Conservation (phyloP, 306 rosid species). For the Dryas drummondii region DNA sequence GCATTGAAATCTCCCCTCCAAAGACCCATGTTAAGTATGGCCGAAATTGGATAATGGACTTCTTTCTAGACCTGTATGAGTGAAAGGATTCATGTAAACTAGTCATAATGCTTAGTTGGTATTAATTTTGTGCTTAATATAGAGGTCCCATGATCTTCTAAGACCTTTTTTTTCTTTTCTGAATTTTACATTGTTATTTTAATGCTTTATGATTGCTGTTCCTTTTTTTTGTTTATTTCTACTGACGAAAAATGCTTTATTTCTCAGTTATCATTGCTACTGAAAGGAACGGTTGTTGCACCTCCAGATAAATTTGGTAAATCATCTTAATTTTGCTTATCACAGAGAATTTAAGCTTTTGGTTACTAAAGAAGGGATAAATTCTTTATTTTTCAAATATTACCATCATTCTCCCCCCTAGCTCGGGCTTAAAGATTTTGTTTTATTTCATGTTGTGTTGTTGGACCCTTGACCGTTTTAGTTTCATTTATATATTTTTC, state of each 20-base stretch:
- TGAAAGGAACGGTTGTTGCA: slow-evolving; percentile 95
- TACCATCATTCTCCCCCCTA: neutral
- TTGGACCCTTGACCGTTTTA: slow-evolving; percentile 6
- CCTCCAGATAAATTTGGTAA: slow-evolving; percentile 98
- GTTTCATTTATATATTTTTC: slow-evolving; percentile 1
- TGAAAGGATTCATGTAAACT: neutral
- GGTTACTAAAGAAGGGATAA: slow-evolving; percentile 22
- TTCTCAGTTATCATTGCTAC: slow-evolving; percentile 82
- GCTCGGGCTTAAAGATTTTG: neutral
- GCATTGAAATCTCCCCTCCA: neutral
- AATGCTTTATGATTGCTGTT: slow-evolving; percentile 19
- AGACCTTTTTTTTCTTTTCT: neutral
- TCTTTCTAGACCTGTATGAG: neutral
- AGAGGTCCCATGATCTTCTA: neutral
- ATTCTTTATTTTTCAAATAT: neutral
- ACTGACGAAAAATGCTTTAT: slow-evolving; percentile 31
- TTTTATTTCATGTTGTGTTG: slow-evolving; percentile 5
- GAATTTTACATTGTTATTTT: slow-evolving; percentile 7
- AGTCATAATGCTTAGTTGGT: neutral
- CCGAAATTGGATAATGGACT: neutral
- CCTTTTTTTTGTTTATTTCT: slow-evolving; percentile 11
- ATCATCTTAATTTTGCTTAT: slow-evolving; percentile 30
- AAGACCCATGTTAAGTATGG: neutral
- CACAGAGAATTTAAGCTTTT: slow-evolving; percentile 13
- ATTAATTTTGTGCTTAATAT: neutral